A percentile compares a stretch with the other conserved stretches of the same genome.
These are phyloP conservation scores for Yamadazyma oceani DNA, from an alignment of 1,139 yeast species.

Conservation along the genomic window DNA sequence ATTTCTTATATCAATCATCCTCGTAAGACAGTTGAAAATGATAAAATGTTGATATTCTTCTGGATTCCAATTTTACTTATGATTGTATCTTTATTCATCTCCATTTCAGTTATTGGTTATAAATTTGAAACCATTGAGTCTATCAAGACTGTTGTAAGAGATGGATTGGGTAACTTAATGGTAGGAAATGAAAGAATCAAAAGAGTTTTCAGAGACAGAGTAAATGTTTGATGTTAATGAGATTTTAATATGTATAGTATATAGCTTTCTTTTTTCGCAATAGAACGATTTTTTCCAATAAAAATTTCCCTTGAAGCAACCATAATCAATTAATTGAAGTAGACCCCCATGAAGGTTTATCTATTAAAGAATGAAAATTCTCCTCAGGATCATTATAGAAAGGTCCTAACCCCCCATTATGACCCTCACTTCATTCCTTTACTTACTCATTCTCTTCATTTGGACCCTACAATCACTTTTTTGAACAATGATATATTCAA, in stretches of 20 bases:
- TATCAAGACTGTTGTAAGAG: constrained; percentile 50
- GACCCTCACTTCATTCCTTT: constrained; percentile 17
- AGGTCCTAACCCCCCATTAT: constrained; percentile 11
- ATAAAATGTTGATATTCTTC: constrained; percentile 82
- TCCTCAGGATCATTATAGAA: constrained; percentile 18
- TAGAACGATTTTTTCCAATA: constrained; percentile 1
- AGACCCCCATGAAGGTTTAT: constrained; percentile 13
- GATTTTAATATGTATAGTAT: constrained; percentile 1
- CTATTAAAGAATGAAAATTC: constrained; percentile 15
- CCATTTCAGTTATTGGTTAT: constrained; percentile 53
- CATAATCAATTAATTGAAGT: no score
- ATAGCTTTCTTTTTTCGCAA: not conserved
- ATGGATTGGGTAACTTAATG: constrained; percentile 58
- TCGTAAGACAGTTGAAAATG: constrained; percentile 71
- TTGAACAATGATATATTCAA: constrained; percentile 8
- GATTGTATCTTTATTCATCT: constrained; percentile 51
- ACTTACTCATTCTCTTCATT: constrained; percentile 13
- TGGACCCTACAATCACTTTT: constrained; percentile 10
- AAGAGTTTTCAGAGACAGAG: constrained; percentile 41
- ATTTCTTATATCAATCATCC: constrained; percentile 57
- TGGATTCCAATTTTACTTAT: constrained; percentile 75
- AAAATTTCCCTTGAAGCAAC: no score
- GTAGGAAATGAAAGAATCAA: constrained; percentile 70
- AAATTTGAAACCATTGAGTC: constrained; percentile 38
- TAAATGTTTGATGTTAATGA: constrained; percentile 1